Percentiles rank a stretch among this genome's conserved stretches.
Conservation (phyloP, 108 stramenopile species). For the Cyclotella sp. region DNA sequence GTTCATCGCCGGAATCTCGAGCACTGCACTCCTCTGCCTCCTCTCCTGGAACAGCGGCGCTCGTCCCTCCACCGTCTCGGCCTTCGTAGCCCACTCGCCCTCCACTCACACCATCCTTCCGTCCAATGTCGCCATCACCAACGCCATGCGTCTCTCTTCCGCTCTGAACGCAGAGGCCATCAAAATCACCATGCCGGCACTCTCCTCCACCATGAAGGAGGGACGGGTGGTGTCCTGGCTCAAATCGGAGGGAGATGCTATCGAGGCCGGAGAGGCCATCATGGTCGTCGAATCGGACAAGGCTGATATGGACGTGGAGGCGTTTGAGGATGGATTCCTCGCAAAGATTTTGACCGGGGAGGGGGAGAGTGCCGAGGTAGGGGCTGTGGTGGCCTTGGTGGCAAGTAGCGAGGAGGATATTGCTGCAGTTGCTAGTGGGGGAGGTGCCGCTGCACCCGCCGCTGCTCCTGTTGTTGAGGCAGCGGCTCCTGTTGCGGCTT, state of each 20-base stretch:
- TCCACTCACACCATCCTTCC: conserved; percentile 20
- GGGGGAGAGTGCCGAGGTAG: conserved; percentile 93
- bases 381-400: conserved; percentile 91
- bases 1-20: conserved; percentile 51
- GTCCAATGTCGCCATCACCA: conserved; percentile 29
- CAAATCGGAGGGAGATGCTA: conserved; percentile 93
- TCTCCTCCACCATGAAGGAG: conserved; percentile 98
- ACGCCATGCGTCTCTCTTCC: conserved; percentile 29
- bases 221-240: conserved; percentile 96
- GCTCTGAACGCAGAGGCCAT: conserved; percentile 66
- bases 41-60: conserved; percentile 28
- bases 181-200: conserved; percentile 94
- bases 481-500: conserved; percentile 22
- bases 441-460: conserved; percentile 55
- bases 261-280: conserved; percentile 93
- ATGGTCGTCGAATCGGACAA: conserved; percentile 98
- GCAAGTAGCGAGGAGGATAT: conserved; percentile 85
- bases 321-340: conserved; percentile 95
- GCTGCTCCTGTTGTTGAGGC: conserved; percentile 57
- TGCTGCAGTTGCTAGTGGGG: conserved; percentile 68
- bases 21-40: conserved; percentile 42
- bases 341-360: conserved; percentile 93
- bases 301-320: conserved; percentile 99
- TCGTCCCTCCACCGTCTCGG: conserved; percentile 19
- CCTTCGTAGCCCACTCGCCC: conserved; percentile 26